These are phyloP conservation scores for Calendula officinalis DNA, from an alignment of 129 eudicot species.

Conservation along the genomic window DNA sequence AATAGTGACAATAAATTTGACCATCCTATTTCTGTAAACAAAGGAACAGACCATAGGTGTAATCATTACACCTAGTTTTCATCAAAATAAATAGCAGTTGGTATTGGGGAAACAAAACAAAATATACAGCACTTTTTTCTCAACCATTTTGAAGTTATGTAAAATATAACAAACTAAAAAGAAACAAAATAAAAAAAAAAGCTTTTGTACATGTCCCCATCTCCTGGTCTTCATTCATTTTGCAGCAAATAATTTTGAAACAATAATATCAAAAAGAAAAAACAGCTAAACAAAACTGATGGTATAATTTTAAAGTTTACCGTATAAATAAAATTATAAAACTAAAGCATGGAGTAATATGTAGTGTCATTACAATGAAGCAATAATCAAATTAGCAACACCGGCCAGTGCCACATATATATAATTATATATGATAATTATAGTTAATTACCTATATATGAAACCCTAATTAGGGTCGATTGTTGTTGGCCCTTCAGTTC, in stretches of 20 bases:
- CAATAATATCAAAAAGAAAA: conserved; percentile 17
- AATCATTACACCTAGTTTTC: conserved; percentile 46
- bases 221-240: conserved; percentile 18
- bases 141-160: conserved; percentile 12
- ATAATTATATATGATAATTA: conserved; percentile 21
- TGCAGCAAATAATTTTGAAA: conserved; percentile 10
- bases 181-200: not conserved
- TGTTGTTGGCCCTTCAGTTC: conserved; percentile 51
- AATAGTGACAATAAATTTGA: conserved; percentile 28
- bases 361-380: conserved; percentile 34
- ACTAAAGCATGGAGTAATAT: conserved; percentile 28
- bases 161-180: conserved; percentile 2
- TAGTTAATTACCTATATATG: conserved; percentile 25
- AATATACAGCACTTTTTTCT: conserved; percentile 13
- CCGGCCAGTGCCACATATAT: too few relatives aligned
- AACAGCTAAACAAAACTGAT: conserved; percentile 16
- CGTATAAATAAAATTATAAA: conserved; percentile 23
- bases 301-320: conserved; percentile 20
- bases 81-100: conserved; percentile 32
- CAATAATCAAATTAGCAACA: conserved; percentile 20
- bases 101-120: conserved; percentile 32
- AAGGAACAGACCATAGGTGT: conserved; percentile 29
- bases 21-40: conserved; percentile 35
- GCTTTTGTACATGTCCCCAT: conserved; percentile 20
- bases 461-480: conserved; percentile 62